Percentiles rank a stretch among this genome's conserved stretches.
Evolutionary conservation across 2,329 filamentous ascomycete genomes (phyloP).

Genomic region (Ophiostoma angusticollis): DNA sequence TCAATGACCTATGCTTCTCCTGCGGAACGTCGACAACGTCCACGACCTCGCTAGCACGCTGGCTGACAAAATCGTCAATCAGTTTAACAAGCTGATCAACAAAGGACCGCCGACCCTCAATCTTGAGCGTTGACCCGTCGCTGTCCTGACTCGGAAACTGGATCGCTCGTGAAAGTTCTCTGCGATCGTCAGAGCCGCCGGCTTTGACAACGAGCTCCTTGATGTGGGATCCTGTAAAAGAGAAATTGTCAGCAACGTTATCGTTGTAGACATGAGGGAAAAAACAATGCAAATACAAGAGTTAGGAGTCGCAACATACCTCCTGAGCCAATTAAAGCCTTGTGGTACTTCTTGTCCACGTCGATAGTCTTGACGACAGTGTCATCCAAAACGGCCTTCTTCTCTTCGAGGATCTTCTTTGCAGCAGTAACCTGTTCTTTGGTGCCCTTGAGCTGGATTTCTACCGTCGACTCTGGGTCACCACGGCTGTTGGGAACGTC

Average conservation of each 20-base stretch:
- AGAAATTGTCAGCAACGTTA: conserved; percentile 8
- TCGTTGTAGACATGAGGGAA: background rate
- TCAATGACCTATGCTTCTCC: conserved; percentile 81
- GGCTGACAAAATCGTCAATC: conserved; percentile 69
- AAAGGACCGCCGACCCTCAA: conserved; percentile 72
- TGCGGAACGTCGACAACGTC: conserved; percentile 70
- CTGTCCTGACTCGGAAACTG: conserved; percentile 87
- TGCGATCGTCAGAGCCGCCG: conserved; percentile 77
- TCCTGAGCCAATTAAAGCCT: conserved; percentile 73
- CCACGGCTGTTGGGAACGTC: conserved; percentile 79
- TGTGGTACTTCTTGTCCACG: conserved; percentile 90
- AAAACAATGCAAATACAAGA: background rate
- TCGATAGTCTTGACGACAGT: conserved; percentile 76
- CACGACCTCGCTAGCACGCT: conserved; percentile 71
- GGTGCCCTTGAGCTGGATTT: conserved; percentile 85
- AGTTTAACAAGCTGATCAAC: conserved; percentile 80
- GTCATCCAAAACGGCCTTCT: conserved; percentile 76
- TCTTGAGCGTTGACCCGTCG: conserved; percentile 68
- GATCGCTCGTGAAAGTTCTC: conserved; percentile 75
- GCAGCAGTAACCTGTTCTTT: conserved; percentile 83
- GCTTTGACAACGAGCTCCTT: conserved; percentile 76
- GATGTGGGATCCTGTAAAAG: conserved; percentile 60
- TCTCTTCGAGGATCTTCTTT: conserved; percentile 79
- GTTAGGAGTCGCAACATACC: conserved; percentile 43
- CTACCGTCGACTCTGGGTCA: conserved; percentile 55